Evolutionary conservation across 208 protist species (phyloP), one percentile per base, ranked within the genome.

Genomic region (Polymyxa betae): DNA sequence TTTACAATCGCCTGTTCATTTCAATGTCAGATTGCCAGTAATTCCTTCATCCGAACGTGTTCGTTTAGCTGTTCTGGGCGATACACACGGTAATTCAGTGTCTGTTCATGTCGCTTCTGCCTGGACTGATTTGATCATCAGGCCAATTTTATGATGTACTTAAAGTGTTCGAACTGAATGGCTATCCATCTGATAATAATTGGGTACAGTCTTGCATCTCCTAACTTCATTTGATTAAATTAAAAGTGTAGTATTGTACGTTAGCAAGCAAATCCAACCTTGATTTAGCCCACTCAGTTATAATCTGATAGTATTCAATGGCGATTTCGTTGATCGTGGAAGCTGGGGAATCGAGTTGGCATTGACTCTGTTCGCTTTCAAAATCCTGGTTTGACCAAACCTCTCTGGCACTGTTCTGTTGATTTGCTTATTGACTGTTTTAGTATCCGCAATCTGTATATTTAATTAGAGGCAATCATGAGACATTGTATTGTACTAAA

Each of bases 71-170:
- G 54, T 66, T 16, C 29, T 66, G 20, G 54, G 54, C 20, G 54
- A 66, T 29, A 66, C 54, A 29, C 54, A 66, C 54, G 54, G 54
- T 66, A 29, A 16, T 16, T 16, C 54, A 66, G 20, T 16, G 54
- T 66, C 54, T 29, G 29, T 29, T 16, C 16, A 32, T 66, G 54
- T 66, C 54, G 54, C 54, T 32, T 66, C 54, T 16, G 20, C 16
- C 54, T 66, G 20, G 29, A 32, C 20, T 66, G 20, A 29, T 29
- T 32, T 29, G 54, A 32, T 29, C 20, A 29, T 29, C 54, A 66
- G 89, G 89, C 24, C 89, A 91, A 87, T 91, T 87, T n/a, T 78
- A 91, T 24, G 89, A 91, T 24, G 5, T 91, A 10, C 45, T 82
- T 10, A 43, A 91, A 20, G 87, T 91, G 38, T 91, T 91, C 38